phyloP scores from a whole-genome alignment of 176 grass and related monocot genomes.

The Oryza glaberrima region DNA sequence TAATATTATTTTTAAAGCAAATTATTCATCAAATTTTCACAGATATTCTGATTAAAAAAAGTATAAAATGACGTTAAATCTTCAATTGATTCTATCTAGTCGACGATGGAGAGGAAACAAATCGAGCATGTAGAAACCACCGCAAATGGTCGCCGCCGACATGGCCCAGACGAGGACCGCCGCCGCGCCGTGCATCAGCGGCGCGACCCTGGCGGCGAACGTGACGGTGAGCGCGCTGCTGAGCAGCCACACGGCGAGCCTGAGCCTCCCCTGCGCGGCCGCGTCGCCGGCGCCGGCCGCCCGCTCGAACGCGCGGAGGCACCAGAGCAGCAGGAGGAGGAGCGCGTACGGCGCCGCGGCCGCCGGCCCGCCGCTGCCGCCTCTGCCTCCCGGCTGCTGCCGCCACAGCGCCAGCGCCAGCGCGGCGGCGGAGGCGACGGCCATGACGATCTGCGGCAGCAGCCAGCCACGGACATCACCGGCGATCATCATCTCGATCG shows the following conservation, averaged over 20 bases:
- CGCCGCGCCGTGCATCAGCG: background rate
- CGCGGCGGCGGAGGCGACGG: background rate
- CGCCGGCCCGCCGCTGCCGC: background rate
- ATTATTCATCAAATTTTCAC: background rate
- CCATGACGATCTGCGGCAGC: background rate
- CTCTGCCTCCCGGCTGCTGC: background rate
- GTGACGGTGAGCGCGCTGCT: background rate
- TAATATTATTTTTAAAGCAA: background rate
- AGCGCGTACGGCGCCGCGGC: background rate
- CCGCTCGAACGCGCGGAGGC: background rate
- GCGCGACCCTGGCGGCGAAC: constrained; percentile 7
- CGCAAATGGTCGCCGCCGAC: background rate
- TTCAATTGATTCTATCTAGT: background rate
- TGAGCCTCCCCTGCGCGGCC: background rate
- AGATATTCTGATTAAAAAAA: background rate
- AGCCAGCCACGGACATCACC: background rate
- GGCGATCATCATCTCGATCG: background rate
- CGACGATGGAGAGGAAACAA: background rate
- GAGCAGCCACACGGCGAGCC: constrained; percentile 4
- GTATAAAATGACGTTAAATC: background rate
- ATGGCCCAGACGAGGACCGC: background rate
- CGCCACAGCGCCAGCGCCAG: background rate
- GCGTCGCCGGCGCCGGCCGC: background rate
- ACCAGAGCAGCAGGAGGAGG: background rate
- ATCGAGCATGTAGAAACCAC: background rate